Percentiles rank a stretch among this genome's conserved stretches.
Conservation (phyloP, 306 rosid genomes). For the Leucaena leucocephala region DNA sequence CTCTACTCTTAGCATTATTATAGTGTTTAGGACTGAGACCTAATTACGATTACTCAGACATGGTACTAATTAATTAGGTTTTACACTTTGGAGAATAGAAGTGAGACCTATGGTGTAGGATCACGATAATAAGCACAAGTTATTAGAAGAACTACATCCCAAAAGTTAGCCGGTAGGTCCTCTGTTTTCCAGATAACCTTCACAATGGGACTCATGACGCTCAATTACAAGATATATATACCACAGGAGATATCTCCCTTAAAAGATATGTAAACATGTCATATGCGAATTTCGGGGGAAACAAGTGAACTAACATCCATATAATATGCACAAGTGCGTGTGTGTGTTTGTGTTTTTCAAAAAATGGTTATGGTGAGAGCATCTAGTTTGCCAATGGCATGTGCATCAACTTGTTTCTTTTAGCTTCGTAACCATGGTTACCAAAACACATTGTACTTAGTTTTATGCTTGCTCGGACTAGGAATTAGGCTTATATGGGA, state of each 20-base stretch:
- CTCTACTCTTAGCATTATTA: neutral
- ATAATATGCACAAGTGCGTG: neutral
- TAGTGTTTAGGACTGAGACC: neutral
- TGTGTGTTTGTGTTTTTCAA: too few relatives aligned
- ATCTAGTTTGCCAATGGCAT: too few relatives aligned
- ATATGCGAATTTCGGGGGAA: neutral
- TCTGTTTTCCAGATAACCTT: too few relatives aligned
- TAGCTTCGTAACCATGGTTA: neutral
- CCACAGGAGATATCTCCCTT: neutral
- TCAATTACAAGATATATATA: too few relatives aligned
- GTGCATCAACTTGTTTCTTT: too few relatives aligned
- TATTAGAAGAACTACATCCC: too few relatives aligned
- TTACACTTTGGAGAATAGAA: neutral
- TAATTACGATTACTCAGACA: neutral
- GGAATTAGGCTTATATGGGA: neutral
- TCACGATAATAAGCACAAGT: too few relatives aligned
- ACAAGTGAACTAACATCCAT: too few relatives aligned
- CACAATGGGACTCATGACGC: too few relatives aligned
- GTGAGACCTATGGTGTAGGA: too few relatives aligned
- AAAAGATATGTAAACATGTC: neutral
- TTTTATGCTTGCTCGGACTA: neutral
- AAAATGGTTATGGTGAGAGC: too few relatives aligned
- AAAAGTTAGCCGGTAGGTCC: too few relatives aligned
- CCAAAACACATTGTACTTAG: neutral
- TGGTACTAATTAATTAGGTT: neutral